Evolutionary conservation across 306 rosid genomes (phyloP), one percentile per base, ranked within the genome.

Genomic region (Canavalia ensiformis): DNA sequence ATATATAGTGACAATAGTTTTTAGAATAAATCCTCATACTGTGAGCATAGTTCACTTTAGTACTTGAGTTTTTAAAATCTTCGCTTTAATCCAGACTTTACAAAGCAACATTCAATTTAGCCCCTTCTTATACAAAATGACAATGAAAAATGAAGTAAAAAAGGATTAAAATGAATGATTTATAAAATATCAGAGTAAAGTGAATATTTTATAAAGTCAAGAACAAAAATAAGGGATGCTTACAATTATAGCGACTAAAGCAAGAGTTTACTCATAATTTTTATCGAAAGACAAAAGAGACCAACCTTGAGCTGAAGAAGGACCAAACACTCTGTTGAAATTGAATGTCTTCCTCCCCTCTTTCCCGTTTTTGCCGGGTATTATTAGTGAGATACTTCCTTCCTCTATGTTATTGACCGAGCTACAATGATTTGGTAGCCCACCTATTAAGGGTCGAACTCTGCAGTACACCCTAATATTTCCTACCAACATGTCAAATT

Each of bases 401-500:
- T 90, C 97, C 44, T 90, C 97, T 65, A 92, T 51, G 72, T 82
- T 88, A 72, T 87, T 80, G 25, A 92, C 77, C 30, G 79, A 42
- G 66, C 86, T 86, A 30, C 52, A 59, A 42, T 77, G 85, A 68
- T 78, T 87, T 80, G 86, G 44, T 18, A 93, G 91, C 11, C 91
- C 94, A 46, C 80, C 76, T 35, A 65, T 81, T 82, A 91, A 87
- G 58, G 99, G 99, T 59, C 97, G 84, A 79, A 92, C 97, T 89
- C 99, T 89, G 76, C 99, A 96, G 84, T 92, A 96, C 51, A 96
- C 99, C 69, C 98, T 87, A 51, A 94, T 94, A 83, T 89, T 92
- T 72, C 98, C 98, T 94, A 85, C 62, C 50, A 54, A 41, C 12
- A 50, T 44, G 29, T 70, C 74, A 81, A 76, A 55, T 51, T 50